Conservation (phyloP, 441 rosid species). For the Breynia disticha region DNA sequence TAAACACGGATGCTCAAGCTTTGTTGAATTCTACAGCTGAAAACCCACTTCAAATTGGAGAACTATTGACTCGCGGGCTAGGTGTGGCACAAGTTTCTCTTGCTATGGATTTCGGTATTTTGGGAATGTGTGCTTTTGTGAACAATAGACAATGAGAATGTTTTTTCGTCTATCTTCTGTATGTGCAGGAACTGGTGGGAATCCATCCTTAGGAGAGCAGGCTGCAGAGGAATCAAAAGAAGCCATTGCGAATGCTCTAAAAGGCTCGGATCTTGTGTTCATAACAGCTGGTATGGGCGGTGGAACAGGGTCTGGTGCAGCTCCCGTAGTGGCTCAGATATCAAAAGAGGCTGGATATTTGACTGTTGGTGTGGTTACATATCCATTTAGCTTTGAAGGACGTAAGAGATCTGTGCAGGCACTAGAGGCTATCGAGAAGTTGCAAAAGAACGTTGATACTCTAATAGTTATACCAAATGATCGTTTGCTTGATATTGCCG, state of each 20-base stretch:
- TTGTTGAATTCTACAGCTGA: slow-evolving; percentile 74
- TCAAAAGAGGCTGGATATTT: slow-evolving; percentile 86
- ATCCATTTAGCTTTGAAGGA: slow-evolving; percentile 98
- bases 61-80: slow-evolving; percentile 90
- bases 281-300: slow-evolving; percentile 99
- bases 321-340: slow-evolving; percentile 93
- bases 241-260: slow-evolving; percentile 73
- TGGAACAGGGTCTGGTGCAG: slow-evolving; percentile 99
- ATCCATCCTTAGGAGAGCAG: slow-evolving; percentile 84
- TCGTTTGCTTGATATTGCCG: slow-evolving; percentile 88
- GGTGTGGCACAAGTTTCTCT: slow-evolving; percentile 30
- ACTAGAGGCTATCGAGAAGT: slow-evolving; percentile 82
- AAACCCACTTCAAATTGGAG: slow-evolving; percentile 91
- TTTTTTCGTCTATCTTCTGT: slow-evolving; percentile 8
- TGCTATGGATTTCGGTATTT: not conserved
- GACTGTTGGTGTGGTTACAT: slow-evolving; percentile 96
- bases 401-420: slow-evolving; percentile 94
- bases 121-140: not conserved
- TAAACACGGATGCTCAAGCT: slow-evolving; percentile 94
- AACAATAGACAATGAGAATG: not conserved
- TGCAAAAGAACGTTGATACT: slow-evolving; percentile 91
- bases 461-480: slow-evolving; percentile 95
- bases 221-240: slow-evolving; percentile 97
- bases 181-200: slow-evolving; percentile 83
- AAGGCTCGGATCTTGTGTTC: slow-evolving; percentile 97